These are phyloP conservation scores for Tulasnella calospora DNA, from an alignment of 768 basidiomycete species.

Conservation along the genomic window DNA sequence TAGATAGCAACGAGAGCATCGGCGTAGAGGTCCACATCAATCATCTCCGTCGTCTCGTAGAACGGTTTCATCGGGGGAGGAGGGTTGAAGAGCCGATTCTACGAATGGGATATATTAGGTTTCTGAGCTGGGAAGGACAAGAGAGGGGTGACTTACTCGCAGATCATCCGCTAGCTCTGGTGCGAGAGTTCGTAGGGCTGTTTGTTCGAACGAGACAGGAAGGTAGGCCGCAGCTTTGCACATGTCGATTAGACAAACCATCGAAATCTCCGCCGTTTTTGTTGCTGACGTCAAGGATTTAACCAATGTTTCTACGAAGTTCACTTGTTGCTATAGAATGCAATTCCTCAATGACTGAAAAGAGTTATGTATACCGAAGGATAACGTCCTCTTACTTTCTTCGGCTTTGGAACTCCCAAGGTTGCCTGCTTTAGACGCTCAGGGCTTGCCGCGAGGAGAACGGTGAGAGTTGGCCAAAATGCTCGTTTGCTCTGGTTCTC, in stretches of 20 bases:
- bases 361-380: neutral
- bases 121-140: constrained; percentile 32
- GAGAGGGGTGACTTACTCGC: constrained; percentile 46
- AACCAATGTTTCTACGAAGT: constrained; percentile 35
- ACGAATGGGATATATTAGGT: constrained; percentile 25
- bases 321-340: constrained; percentile 41
- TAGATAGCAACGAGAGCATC: constrained; percentile 70
- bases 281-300: constrained; percentile 53
- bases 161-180: constrained; percentile 74
- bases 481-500: constrained; percentile 43
- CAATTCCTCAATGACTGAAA: neutral
- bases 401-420: constrained; percentile 30
- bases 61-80: constrained; percentile 46
- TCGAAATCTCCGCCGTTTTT: constrained; percentile 60
- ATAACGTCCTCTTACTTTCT: constrained; percentile 30
- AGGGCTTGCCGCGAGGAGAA: constrained; percentile 66
- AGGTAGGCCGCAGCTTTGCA: constrained; percentile 63
- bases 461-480: constrained; percentile 76
- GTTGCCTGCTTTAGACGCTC: constrained; percentile 59
- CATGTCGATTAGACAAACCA: constrained; percentile 71
- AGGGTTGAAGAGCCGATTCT: constrained; percentile 36
- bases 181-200: constrained; percentile 58
- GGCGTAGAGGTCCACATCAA: constrained; percentile 69
- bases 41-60: constrained; percentile 65
- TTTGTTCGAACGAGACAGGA: constrained; percentile 49